Base-by-base conservation (phyloP, 805 yeast species). In the Yamadazyma scolyti region DNA sequence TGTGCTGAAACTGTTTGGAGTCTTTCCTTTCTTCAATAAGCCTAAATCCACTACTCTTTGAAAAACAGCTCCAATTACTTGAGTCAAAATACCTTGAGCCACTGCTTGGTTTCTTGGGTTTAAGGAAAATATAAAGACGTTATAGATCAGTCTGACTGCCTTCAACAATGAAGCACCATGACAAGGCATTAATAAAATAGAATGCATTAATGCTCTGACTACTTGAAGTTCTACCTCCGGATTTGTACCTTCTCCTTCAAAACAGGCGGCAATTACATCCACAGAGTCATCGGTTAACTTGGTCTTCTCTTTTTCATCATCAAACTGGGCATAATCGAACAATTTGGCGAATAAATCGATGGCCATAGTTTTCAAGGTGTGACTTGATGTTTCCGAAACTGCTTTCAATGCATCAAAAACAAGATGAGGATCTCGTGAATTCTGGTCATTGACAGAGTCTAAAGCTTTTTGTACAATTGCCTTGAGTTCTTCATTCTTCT, bases 61-160 rank as follows among this genome's bases (percentile, higher is more conserved):
- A 61, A 87, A 93, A 8, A 89, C 81, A 6, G 85, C 79, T 33
- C 79, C 79, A 14, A 93, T 86, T 48, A 90, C 82, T 60, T 93
- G 99, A 3, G 94, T 85, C 43, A 93, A 68, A 6, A 93, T 82
- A 1, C 96, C 97, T 63, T 94, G 97, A 0, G 98, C 97, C 37
- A 89, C 79, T 1, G 88, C 84, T 59, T 93, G 98, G 52, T 88
- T 90, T 16, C 83, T 67, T 3, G 90, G 77, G 12, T 82, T 78
- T 37, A 83, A 67, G 0, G 97, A 87, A 34, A 86, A 72, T 24
- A 93, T 81, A 50, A 90, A 94, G 16, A 94, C 84, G 53, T 88
- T 89, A 63, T 93, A 93, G 16, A 90, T 86, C 49, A 86, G 96
- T 56, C 97, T 76, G 21, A 94, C 81, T 0, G 97, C 97, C 50